Evolutionary conservation across 2,329 filamentous ascomycete species (phyloP).

Genomic region (Cordyceps sp.): DNA sequence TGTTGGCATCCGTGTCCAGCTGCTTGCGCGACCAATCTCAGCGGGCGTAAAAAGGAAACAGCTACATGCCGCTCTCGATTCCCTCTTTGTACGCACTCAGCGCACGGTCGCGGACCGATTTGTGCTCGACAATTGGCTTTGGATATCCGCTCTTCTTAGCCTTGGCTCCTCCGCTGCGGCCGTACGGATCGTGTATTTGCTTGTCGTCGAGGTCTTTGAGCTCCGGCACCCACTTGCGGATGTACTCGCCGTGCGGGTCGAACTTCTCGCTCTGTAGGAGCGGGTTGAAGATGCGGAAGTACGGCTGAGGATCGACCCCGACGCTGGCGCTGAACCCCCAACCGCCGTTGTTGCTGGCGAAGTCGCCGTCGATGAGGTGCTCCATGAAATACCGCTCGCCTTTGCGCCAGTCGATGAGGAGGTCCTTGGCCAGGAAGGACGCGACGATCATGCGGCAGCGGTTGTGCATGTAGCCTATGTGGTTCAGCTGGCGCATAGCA

Average conservation of each 20-base stretch:
- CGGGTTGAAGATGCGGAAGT: constrained; percentile 84
- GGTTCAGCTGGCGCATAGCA: constrained; percentile 61
- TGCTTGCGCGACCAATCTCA: too few species aligned
- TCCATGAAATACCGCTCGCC: constrained; percentile 77
- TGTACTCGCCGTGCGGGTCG: constrained; percentile 62
- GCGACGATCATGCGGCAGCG: constrained; percentile 72
- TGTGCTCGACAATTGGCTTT: constrained; percentile 58
- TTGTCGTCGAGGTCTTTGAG: constrained; percentile 45
- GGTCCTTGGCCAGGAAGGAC: constrained; percentile 65
- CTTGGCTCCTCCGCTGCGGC: constrained; percentile 37
- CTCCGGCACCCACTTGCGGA: constrained; percentile 69
- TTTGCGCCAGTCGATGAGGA: constrained; percentile 69
- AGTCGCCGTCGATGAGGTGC: constrained; percentile 61
- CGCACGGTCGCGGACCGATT: constrained; percentile 47
- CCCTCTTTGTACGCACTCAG: constrained; percentile 52
- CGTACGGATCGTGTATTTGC: constrained; percentile 70
- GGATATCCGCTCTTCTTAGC: constrained; percentile 59
- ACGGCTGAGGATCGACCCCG: constrained; percentile 74
- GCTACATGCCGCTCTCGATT: constrained; percentile 12
- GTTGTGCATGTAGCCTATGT: constrained; percentile 69
- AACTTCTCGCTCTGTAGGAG: constrained; percentile 75
- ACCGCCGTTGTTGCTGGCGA: constrained; percentile 57
- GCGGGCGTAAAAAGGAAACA: too few species aligned
- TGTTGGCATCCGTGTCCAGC: too few species aligned
- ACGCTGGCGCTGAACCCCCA: constrained; percentile 44